Percentiles rank a stretch among this genome's conserved stretches.
Conservation (phyloP, 1,139 yeast genomes). For the Nakaseomyces bracarensis region DNA sequence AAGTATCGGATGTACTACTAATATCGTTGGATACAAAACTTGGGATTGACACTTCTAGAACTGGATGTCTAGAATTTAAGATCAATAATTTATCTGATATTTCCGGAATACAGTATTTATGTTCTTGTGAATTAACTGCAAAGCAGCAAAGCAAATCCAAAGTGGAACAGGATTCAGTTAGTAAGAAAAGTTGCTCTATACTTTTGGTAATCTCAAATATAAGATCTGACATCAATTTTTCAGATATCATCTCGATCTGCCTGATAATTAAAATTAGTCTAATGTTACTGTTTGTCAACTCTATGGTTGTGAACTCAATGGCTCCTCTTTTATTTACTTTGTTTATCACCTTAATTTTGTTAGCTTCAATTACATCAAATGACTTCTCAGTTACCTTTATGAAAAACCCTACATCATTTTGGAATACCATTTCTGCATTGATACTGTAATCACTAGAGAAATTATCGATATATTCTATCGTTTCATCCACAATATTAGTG, state of each 20-base stretch:
- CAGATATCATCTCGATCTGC: slow-evolving; percentile 39
- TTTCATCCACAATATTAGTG: slow-evolving; percentile 35
- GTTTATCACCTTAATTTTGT: slow-evolving; percentile 30
- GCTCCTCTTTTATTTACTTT: too few species aligned
- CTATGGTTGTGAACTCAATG: slow-evolving; percentile 40
- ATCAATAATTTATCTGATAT: slow-evolving; percentile 31
- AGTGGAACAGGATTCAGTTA: slow-evolving; percentile 39
- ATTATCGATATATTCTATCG: slow-evolving; percentile 25
- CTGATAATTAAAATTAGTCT: slow-evolving; percentile 35
- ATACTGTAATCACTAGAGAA: slow-evolving; percentile 25
- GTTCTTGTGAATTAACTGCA: slow-evolving; percentile 28
- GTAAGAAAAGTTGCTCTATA: slow-evolving; percentile 36
- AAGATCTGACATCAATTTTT: slow-evolving; percentile 34
- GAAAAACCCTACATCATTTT: slow-evolving; percentile 35
- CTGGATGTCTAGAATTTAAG: slow-evolving; percentile 37
- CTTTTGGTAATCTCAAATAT: slow-evolving; percentile 26
- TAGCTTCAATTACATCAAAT: slow-evolving; percentile 30
- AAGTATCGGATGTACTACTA: slow-evolving; percentile 31
- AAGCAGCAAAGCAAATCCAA: slow-evolving; percentile 39
- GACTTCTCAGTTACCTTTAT: not conserved
- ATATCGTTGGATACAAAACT: slow-evolving; percentile 37
- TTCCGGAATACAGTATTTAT: slow-evolving; percentile 34
- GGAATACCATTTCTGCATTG: slow-evolving; percentile 33
- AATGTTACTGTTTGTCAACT: slow-evolving; percentile 37
- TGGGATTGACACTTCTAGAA: slow-evolving; percentile 30